phyloP scores from a whole-genome alignment of 805 yeast genomes.

The Metschnikowia dekortorum region DNA sequence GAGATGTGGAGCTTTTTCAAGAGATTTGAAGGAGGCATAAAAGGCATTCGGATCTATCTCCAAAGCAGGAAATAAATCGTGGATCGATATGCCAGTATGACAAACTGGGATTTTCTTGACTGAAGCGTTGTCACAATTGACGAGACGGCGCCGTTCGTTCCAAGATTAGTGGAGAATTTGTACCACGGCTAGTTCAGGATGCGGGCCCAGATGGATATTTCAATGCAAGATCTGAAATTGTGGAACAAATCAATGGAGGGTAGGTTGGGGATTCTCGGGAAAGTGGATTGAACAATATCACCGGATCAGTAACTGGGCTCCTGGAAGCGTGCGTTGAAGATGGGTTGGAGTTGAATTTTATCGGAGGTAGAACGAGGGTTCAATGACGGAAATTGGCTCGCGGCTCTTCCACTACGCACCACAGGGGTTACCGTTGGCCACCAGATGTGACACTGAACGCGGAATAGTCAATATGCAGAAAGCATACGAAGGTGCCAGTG shows the following conservation, averaged over 20 bases:
- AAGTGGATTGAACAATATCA: background rate
- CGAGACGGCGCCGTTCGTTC: background rate
- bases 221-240: background rate
- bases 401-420: background rate
- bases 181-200: background rate
- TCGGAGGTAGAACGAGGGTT: conserved; percentile 2
- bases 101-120: background rate
- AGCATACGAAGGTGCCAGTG: background rate
- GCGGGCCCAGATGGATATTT: background rate
- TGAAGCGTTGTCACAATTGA: no score
- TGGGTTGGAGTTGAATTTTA: background rate
- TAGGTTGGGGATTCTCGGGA: background rate
- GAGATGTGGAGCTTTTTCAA: conserved; percentile 17
- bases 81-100: background rate
- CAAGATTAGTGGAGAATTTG: background rate
- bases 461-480: background rate
- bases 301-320: background rate
- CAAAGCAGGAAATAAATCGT: background rate
- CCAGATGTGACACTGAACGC: background rate
- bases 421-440: conserved; percentile 1
- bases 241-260: background rate
- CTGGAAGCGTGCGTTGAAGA: background rate
- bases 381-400: background rate
- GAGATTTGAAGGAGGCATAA: conserved; percentile 15
- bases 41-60: conserved; percentile 1